A percentile compares a stretch with the other conserved stretches of the same genome.
Conservation (phyloP, 805 yeast genomes). For the Priceomyces medius region DNA sequence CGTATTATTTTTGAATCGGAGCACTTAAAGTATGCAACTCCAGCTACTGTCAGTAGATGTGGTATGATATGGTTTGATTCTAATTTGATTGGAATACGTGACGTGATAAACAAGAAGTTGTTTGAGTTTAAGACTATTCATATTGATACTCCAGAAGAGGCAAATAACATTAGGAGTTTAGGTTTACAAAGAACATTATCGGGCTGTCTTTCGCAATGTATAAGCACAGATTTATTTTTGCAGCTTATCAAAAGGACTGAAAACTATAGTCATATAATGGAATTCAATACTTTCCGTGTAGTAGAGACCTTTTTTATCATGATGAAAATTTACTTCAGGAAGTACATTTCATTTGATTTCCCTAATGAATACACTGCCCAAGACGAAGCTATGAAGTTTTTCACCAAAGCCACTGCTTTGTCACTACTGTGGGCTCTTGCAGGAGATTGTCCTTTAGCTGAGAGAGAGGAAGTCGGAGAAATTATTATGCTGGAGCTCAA, state of each 20-base stretch:
- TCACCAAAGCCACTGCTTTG: slow-evolving; percentile 32
- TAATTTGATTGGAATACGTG: slow-evolving; percentile 18
- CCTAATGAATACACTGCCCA: slow-evolving; percentile 5
- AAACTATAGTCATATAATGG: slow-evolving; percentile 52
- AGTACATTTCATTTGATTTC: slow-evolving; percentile 10
- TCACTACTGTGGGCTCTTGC: slow-evolving; percentile 62
- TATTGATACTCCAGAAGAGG: slow-evolving; percentile 10
- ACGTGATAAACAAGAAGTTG: slow-evolving; percentile 14
- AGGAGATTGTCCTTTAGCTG: slow-evolving; percentile 50
- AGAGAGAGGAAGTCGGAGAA: slow-evolving; percentile 38
- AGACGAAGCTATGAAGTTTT: slow-evolving; percentile 25
- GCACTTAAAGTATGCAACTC: slow-evolving; percentile 64
- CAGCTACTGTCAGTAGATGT: slow-evolving; percentile 91
- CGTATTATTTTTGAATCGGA: slow-evolving; percentile 77
- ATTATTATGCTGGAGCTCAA: slow-evolving; percentile 19
- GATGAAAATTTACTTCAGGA: slow-evolving; percentile 34
- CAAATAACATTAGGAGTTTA: slow-evolving; percentile 3
- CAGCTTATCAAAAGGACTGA: slow-evolving; percentile 20
- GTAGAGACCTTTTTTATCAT: slow-evolving; percentile 41
- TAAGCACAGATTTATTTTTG: neutral
- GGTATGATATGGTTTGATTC: slow-evolving; percentile 78
- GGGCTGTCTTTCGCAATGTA: slow-evolving; percentile 1
- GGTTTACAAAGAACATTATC: slow-evolving; percentile 15
- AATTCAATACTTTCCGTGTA: slow-evolving; percentile 34
- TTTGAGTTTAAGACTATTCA: slow-evolving; percentile 16